These are phyloP conservation scores for Elongisporangium prolatum DNA, from an alignment of 352 stramenopile species.

Conservation along the genomic window DNA sequence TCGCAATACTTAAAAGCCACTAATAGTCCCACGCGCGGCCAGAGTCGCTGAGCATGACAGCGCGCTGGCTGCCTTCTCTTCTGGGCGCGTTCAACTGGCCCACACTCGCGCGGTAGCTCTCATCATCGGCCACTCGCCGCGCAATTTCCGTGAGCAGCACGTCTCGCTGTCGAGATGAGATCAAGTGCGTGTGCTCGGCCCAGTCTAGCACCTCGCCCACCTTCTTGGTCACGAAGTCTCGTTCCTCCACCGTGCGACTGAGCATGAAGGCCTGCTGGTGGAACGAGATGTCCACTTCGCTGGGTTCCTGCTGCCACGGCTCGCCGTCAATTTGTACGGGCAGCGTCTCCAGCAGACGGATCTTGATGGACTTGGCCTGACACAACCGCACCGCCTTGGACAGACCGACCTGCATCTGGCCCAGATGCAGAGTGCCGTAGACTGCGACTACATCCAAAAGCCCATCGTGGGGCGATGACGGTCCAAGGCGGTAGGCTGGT, in stretches of 20 bases:
- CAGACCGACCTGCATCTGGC: slow-evolving; percentile 90
- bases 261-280: slow-evolving; percentile 86
- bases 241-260: slow-evolving; percentile 65
- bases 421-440: slow-evolving; percentile 91
- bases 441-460: slow-evolving; percentile 92
- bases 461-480: slow-evolving; percentile 85
- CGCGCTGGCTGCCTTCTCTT: not conserved
- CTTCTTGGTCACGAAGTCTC: slow-evolving; percentile 73
- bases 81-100: not conserved
- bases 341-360: slow-evolving; percentile 57
- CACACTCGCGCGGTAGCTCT: not conserved
- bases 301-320: slow-evolving; percentile 88
- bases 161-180: slow-evolving; percentile 64
- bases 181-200: slow-evolving; percentile 71
- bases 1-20: not conserved
- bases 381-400: slow-evolving; percentile 77
- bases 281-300: slow-evolving; percentile 78
- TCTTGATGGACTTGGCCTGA: slow-evolving; percentile 56
- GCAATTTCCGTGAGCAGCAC: slow-evolving; percentile 70
- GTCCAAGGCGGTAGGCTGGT: slow-evolving; percentile 21
- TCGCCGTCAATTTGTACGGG: slow-evolving; percentile 94
- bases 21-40: not conserved
- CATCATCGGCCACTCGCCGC: slow-evolving; percentile 47
- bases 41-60: not conserved
- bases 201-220: slow-evolving; percentile 82